Evolutionary conservation across 139 green algal genomes (phyloP), one percentile per base, ranked within the genome.

Genomic region (Mychonastes homosphaera): DNA sequence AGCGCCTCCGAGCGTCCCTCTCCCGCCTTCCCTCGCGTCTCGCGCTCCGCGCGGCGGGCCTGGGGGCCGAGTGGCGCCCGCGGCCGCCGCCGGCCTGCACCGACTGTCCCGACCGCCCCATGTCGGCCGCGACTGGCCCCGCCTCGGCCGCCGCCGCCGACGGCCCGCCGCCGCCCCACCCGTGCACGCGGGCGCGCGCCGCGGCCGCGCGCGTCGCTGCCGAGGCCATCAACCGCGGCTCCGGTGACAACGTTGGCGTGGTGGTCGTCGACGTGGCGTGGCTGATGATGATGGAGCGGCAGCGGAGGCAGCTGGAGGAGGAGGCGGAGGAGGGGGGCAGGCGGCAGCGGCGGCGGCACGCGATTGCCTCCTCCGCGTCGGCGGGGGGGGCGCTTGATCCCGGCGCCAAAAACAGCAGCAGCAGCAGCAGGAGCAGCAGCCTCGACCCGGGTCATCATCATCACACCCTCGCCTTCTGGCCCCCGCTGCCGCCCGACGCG

Each of bases 211-310:
- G 53, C 0, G 21, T 86, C 15, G 57, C 58, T 15, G 33, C 67
- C 27, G 78, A 81, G 53, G 80, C 80, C 1, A 77, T 74, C 58
- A 70, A 77, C 41, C 56, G 65, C 0, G 57, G 67, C 18, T 79
- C 75, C 2, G 69, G 64, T 43, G 80, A 88, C 49, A 88, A 88
- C 41, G 13, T 84, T 15, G 80, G 73, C 2, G 76, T 78, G 6
- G 60, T 79, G 3, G 68, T 76, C 4, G 33, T 87, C 19, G 68
- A 78, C 53, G 56, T 86, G 18, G 43, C 8, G 43, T 8, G 26
- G 49, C 4, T 8, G 49, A 39, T n/a, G 49, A 8, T 50, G 7
- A 8, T 50, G 43, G 6, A 55, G 48, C 48, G 23, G 5, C 48
- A 55, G 48, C 21, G n/a, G 48, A 27, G 13, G 48, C 28, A 56